phyloP scores from a whole-genome alignment of 441 rosid species.

The Erodium trifolium region DNA sequence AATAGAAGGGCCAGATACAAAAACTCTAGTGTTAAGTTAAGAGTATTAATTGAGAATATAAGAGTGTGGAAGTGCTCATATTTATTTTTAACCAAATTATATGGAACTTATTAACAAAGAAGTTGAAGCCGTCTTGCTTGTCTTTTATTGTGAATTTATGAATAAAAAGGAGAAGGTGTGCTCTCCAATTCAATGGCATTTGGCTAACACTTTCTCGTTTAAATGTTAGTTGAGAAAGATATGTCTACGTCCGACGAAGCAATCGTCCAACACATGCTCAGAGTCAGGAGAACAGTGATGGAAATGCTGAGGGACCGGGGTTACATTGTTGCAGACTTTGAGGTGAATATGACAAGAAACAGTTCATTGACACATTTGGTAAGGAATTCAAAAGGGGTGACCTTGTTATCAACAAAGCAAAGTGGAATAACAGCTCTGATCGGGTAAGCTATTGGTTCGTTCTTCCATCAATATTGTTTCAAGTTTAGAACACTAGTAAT shows the following conservation, averaged over 20 bases:
- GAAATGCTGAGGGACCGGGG: conserved; percentile 57
- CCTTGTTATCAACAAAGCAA: conserved; percentile 26
- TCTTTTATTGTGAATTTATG: conserved; percentile 1
- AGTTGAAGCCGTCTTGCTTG: background rate
- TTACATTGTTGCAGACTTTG: conserved; percentile 35
- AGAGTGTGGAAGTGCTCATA: too few species aligned
- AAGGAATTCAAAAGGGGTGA: conserved; percentile 38
- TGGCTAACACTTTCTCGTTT: background rate
- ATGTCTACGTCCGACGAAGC: conserved; percentile 26
- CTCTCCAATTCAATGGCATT: background rate
- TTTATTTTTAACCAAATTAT: too few species aligned
- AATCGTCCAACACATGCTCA: conserved; percentile 33
- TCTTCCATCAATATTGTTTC: background rate
- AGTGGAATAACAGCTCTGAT: conserved; percentile 34
- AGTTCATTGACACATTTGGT: conserved; percentile 41
- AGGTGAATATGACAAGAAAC: conserved; percentile 34
- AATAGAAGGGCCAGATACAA: too few species aligned
- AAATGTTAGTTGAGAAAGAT: background rate
- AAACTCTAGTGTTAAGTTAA: too few species aligned
- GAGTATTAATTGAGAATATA: too few species aligned
- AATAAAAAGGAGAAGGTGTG: background rate
- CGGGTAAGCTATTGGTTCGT: conserved; percentile 25
- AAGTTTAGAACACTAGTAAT: background rate
- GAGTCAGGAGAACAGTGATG: conserved; percentile 39
- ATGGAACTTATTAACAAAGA: too few species aligned